phyloP scores from a whole-genome alignment of 495 filamentous ascomycete genomes.

The Aspergillus nidulans region DNA sequence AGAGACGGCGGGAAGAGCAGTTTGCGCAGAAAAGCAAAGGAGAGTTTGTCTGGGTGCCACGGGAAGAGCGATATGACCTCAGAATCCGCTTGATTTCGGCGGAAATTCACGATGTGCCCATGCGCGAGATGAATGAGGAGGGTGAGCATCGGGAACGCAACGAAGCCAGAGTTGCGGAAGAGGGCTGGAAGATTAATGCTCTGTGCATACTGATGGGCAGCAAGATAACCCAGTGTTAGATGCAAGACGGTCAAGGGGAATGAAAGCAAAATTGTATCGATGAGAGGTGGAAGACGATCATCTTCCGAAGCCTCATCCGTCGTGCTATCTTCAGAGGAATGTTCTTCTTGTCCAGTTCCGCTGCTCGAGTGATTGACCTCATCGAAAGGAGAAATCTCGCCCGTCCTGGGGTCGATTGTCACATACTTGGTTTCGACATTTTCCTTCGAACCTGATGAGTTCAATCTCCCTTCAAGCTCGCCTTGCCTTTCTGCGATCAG shows the following conservation, averaged over 20 bases:
- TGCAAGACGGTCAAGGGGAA: conserved; percentile 74
- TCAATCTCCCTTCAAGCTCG: conserved; percentile 22
- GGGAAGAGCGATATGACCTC: conserved; percentile 27
- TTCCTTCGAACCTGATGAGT: conserved; percentile 2
- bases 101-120: conserved; percentile 38
- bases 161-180: conserved; percentile 34
- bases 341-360: conserved; percentile 18
- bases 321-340: conserved; percentile 5
- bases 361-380: neutral
- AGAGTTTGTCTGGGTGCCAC: conserved; percentile 27
- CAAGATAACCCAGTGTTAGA: conserved; percentile 84
- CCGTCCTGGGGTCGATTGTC: conserved; percentile 33
- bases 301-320: conserved; percentile 15
- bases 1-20: conserved; percentile 34
- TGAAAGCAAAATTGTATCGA: conserved; percentile 51
- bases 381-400: conserved; percentile 30
- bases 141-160: conserved; percentile 40
- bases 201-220: conserved; percentile 83
- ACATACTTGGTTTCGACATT: conserved; percentile 31
- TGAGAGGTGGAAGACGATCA: conserved; percentile 32
- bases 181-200: conserved; percentile 58
- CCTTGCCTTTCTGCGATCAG: conserved; percentile 47
- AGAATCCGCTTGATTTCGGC: neutral
- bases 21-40: conserved; percentile 26
- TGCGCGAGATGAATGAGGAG: conserved; percentile 43